phyloP scores from a whole-genome alignment of 257 asterid genomes.

The Apocynum venetum region DNA sequence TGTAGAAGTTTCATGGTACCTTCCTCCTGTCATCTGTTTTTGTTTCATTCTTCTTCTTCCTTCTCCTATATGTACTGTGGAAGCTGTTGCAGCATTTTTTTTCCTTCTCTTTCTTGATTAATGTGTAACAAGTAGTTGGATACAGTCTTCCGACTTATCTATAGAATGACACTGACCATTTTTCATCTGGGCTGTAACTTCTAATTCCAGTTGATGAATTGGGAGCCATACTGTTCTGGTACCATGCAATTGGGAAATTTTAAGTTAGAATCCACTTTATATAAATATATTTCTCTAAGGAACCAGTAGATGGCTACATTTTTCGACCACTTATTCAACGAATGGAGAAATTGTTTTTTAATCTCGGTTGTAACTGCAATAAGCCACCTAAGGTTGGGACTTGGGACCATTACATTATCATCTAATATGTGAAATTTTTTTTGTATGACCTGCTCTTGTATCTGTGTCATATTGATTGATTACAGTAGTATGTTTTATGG shows the following conservation, averaged over 20 bases:
- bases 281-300: background rate
- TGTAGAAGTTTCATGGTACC: conserved; percentile 15
- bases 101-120: background rate
- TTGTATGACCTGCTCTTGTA: background rate
- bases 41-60: background rate
- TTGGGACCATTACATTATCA: background rate
- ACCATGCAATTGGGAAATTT: background rate
- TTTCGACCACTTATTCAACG: background rate
- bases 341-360: background rate
- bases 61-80: background rate
- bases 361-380: background rate
- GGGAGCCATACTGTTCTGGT: background rate
- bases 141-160: background rate
- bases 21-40: background rate
- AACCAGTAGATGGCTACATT: background rate
- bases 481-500: too few relatives aligned
- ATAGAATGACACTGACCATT: background rate
- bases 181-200: background rate
- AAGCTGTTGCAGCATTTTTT: background rate
- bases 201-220: background rate
- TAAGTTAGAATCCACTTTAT: background rate
- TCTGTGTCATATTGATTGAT: background rate
- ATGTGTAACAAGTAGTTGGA: background rate
- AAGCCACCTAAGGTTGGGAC: background rate
- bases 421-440: background rate